A percentile compares a stretch with the other conserved stretches of the same genome.
phyloP scores from a whole-genome alignment of 768 basidiomycete species.

The Leccinum ochraceum region DNA sequence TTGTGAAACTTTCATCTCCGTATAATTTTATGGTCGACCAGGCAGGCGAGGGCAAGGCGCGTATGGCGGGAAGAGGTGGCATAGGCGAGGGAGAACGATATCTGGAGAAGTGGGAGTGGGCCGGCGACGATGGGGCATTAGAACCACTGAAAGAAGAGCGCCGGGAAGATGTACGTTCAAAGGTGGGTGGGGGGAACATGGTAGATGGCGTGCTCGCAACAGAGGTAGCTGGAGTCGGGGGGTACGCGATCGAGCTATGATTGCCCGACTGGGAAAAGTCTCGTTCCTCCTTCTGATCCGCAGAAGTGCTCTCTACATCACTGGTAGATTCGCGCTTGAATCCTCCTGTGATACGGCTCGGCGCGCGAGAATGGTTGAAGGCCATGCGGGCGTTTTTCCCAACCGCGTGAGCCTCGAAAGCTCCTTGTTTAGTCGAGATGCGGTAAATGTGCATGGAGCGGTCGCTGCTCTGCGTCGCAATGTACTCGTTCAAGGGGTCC shows the following conservation, averaged over 20 bases:
- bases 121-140: slow-evolving; percentile 75
- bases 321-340: slow-evolving; percentile 76
- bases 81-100: slow-evolving; percentile 88
- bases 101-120: slow-evolving; percentile 52
- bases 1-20: slow-evolving; percentile 92
- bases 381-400: slow-evolving; percentile 84
- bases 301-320: slow-evolving; percentile 68
- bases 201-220: slow-evolving; percentile 66
- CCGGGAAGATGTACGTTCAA: slow-evolving; percentile 64
- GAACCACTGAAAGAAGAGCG: slow-evolving; percentile 74
- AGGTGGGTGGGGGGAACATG: slow-evolving; percentile 44
- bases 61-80: slow-evolving; percentile 92
- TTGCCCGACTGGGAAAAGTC: slow-evolving; percentile 28
- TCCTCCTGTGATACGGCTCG: slow-evolving; percentile 58
- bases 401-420: slow-evolving; percentile 86
- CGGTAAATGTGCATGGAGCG: slow-evolving; percentile 94
- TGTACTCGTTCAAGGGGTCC: slow-evolving; percentile 97
- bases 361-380: slow-evolving; percentile 65
- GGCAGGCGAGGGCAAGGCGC: slow-evolving; percentile 59
- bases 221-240: slow-evolving; percentile 66
- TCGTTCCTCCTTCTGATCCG: slow-evolving; percentile 54
- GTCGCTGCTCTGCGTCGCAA: slow-evolving; percentile 97
- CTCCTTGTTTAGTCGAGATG: slow-evolving; percentile 75
- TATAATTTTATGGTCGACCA: slow-evolving; percentile 82
- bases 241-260: slow-evolving; percentile 37